Evolutionary conservation across 768 basidiomycete genomes (phyloP).

Genomic region (Pulveroboletus sp.): DNA sequence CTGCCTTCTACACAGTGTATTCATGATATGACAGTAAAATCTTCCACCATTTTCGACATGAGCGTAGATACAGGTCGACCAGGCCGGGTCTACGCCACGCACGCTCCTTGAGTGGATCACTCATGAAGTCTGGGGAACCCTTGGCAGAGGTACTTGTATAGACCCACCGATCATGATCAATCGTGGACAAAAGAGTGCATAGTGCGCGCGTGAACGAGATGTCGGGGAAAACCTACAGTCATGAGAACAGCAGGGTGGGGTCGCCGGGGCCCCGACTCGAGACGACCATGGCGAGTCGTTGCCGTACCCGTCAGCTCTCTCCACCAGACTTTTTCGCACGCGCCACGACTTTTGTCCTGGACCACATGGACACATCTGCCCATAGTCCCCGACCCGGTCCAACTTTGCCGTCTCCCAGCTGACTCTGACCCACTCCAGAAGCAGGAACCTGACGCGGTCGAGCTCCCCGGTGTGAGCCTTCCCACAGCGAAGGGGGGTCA

Average conservation of each 20-base stretch:
- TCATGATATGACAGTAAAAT: too few species aligned
- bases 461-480: constrained; percentile 1
- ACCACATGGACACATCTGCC: too few species aligned
- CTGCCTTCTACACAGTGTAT: too few species aligned
- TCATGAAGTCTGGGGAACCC: too few species aligned
- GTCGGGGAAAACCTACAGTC: neutral
- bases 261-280: neutral
- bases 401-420: constrained; percentile 1
- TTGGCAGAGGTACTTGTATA: too few species aligned
- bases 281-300: neutral
- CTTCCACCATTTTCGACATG: too few species aligned
- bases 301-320: neutral
- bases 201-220: neutral
- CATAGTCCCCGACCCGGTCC: neutral
- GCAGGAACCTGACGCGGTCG: neutral
- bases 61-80: too few species aligned
- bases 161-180: neutral
- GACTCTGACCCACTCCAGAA: neutral
- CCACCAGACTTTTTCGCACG: neutral
- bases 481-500: neutral
- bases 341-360: too few species aligned
- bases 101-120: too few species aligned
- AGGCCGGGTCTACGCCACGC: too few species aligned
- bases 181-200: neutral
- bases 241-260: constrained; percentile 5